Conservation (phyloP, 2,329 filamentous ascomycete species). For the Colletotrichum higginsianum region DNA sequence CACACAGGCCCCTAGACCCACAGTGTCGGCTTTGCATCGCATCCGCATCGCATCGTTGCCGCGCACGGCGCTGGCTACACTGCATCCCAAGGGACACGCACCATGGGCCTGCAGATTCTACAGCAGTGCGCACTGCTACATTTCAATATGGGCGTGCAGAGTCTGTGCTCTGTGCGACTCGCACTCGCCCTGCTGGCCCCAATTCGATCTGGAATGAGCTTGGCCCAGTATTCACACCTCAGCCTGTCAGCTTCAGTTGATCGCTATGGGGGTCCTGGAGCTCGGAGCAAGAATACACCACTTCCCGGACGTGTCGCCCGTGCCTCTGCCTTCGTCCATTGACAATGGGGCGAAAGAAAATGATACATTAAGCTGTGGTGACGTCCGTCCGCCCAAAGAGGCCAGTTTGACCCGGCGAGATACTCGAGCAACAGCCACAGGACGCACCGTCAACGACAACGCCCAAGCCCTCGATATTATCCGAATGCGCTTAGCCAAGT, state of each 20-base stretch:
- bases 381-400: conserved; percentile 6
- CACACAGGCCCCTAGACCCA: background rate
- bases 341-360: background rate
- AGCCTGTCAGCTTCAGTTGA: conserved; percentile 1
- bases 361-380: background rate
- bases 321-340: conserved; percentile 9
- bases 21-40: conserved; percentile 30
- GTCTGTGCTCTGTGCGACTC: conserved; percentile 25
- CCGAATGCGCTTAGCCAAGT: conserved; percentile 18
- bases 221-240: conserved; percentile 2
- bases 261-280: background rate
- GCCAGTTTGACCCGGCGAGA: conserved; percentile 12
- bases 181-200: conserved; percentile 20
- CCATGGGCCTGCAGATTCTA: conserved; percentile 25
- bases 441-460: conserved; percentile 5
- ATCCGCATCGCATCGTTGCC: conserved; percentile 35
- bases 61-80: conserved; percentile 25
- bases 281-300: background rate
- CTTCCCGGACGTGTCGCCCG: conserved; percentile 10
- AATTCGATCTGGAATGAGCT: conserved; percentile 5
- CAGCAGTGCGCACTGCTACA: conserved; percentile 18
- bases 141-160: conserved; percentile 16
- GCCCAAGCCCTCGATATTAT: conserved; percentile 5
- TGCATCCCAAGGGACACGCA: conserved; percentile 23
- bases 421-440: background rate